Base-by-base conservation (phyloP, 2,329 filamentous ascomycete genomes). In the Elsinoe batatas region DNA sequence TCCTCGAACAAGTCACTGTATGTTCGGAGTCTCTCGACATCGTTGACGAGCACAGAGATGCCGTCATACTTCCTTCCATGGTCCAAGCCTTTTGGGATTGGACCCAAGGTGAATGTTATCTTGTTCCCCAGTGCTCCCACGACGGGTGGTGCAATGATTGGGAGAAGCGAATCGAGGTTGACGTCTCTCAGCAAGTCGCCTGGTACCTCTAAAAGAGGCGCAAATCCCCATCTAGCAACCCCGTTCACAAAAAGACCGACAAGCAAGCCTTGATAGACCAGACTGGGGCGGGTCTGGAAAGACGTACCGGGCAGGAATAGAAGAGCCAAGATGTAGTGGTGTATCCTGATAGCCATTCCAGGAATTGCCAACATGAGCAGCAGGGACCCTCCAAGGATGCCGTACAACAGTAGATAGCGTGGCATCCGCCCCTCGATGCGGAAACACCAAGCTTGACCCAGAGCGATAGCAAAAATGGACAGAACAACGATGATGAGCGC, bases 221-320 rank as follows among this genome's bases (percentile, higher is more conserved):
- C 91, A 68, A 95, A 98, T 0, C 91, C 91, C 93, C 93, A 97
- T 42, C 91, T 80, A 3, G 91, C 91, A 58, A 94, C 83, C 53
- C 93, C 91, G 67, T 96, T 96, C 72, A 96, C 84, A 69, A 96
- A 97, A 0, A 97, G 78, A 0, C 93, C 93, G 6, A 97, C 74
- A 0, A 98, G 76, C 1, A 98, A 75, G 10, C 93, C 93, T 69
- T 97, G 91, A 65, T 93, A 97, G 1, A 95, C 69, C 7, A 97
- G 75, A 0, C 84, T 85, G 0, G 88, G 87, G 0, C 93, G 81
- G 5, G 88, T 97, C 62, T 95, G 91, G 69, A 97, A 83, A 54
- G 82, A 84, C 0, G 93, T 97, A 0, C 91, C 93, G 0, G 91
- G 89, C 4, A 97, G 79, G 0, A 98, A 79, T 0, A 97, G 76